Evolutionary conservation across 208 protist genomes (phyloP).

Genomic region (Leishmania tarentolae): DNA sequence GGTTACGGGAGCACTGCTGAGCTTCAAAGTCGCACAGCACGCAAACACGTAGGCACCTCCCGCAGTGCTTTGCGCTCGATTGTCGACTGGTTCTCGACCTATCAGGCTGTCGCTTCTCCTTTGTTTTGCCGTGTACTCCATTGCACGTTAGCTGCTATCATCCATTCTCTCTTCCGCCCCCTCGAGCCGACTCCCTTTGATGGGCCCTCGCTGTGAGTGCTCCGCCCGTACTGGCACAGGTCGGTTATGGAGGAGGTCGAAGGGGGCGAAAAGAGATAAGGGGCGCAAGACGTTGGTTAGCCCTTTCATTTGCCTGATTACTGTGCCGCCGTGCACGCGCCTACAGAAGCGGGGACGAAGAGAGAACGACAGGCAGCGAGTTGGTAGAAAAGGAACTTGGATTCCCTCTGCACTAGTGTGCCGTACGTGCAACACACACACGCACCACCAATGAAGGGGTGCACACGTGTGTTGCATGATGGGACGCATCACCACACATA

Average conservation of each 20-base stretch:
- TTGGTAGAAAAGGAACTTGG: no score
- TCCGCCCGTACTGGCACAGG: background rate
- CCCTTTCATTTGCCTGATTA: background rate
- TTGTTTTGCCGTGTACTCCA: background rate
- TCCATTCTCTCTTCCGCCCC: background rate
- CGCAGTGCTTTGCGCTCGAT: background rate
- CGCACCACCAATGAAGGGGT: background rate
- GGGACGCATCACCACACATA: background rate
- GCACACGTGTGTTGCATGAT: background rate
- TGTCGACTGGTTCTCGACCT: background rate
- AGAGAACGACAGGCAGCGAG: no score
- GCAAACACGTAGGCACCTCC: background rate
- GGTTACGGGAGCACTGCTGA: no score
- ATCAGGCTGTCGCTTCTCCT: background rate
- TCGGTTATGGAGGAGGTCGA: background rate
- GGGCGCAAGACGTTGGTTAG: background rate
- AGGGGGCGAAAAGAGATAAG: background rate
- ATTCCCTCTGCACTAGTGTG: no score
- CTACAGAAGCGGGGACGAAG: no score
- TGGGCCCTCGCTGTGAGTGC: background rate
- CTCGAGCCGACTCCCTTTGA: background rate
- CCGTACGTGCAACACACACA: background rate
- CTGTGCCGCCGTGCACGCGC: no score
- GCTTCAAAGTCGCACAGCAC: background rate
- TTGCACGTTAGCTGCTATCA: background rate